These are phyloP conservation scores for Chloris gayana DNA, from an alignment of 176 grass and related monocot species.

Conservation along the genomic window DNA sequence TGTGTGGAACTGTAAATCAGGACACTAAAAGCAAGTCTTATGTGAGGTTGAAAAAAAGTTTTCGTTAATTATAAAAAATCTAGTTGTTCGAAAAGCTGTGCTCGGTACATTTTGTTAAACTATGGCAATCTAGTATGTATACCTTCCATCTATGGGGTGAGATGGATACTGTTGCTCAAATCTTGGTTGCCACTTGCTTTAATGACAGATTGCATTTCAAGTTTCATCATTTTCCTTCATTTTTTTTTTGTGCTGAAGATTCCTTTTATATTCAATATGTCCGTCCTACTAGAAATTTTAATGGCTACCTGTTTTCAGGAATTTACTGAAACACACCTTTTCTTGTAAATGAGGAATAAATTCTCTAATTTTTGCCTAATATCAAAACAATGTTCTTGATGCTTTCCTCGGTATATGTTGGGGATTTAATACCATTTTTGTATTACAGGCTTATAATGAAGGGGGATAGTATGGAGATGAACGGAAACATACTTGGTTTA, in stretches of 20 bases:
- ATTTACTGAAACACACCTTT: conserved; percentile 22
- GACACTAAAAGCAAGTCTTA: not conserved
- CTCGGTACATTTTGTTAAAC: not conserved
- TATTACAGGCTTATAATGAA: conserved; percentile 80
- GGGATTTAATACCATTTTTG: conserved; percentile 5
- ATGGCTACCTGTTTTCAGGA: not conserved
- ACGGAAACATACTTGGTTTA: conserved; percentile 76
- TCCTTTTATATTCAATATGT: conserved; percentile 4
- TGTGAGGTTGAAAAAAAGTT: not conserved
- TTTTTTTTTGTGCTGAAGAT: too few species aligned
- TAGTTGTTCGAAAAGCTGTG: not conserved
- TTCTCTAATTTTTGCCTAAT: conserved; percentile 18
- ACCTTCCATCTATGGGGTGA: not conserved
- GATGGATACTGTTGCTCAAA: conserved; percentile 27
- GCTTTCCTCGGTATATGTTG: not conserved
- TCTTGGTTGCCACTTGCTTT: conserved; percentile 5
- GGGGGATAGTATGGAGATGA: conserved; percentile 81
- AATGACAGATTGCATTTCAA: not conserved
- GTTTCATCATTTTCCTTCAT: conserved; percentile 1
- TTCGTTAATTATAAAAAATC: not conserved
- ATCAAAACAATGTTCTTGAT: conserved; percentile 15
- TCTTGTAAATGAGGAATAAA: not conserved
- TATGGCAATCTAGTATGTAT: not conserved
- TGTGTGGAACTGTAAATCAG: not conserved
- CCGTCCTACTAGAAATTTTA: conserved; percentile 24